Conservation (phyloP, 768 basidiomycete species). For the Zangia roseola region DNA sequence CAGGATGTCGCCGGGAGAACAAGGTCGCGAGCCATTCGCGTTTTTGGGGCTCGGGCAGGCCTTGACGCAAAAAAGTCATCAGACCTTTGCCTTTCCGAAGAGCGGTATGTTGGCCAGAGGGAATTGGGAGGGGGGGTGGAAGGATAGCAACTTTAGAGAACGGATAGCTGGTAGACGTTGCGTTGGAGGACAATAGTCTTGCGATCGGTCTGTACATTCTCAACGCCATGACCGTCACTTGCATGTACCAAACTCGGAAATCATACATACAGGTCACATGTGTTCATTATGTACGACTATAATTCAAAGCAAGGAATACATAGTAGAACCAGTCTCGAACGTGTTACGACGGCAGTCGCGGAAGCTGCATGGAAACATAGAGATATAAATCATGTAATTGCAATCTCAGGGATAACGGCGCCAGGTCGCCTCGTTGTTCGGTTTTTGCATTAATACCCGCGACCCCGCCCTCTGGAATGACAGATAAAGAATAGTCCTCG, state of each 20-base stretch:
- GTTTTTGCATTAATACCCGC: constrained; percentile 50
- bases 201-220: constrained; percentile 10
- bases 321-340: constrained; percentile 20
- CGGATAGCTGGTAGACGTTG: constrained; percentile 45
- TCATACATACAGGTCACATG: neutral
- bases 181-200: constrained; percentile 26
- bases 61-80: constrained; percentile 70
- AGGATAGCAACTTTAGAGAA: constrained; percentile 71
- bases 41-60: constrained; percentile 66
- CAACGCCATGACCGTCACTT: constrained; percentile 7
- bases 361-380: constrained; percentile 10
- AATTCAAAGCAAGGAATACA: constrained; percentile 30
- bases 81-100: constrained; percentile 72
- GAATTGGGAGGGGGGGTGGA: constrained; percentile 42
- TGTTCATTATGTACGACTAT: constrained; percentile 29
- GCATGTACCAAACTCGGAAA: constrained; percentile 17
- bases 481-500: constrained; percentile 7
- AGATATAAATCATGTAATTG: neutral
- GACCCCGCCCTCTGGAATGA: constrained; percentile 63
- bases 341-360: constrained; percentile 12
- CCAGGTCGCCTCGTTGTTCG: constrained; percentile 18
- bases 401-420: constrained; percentile 7
- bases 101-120: constrained; percentile 37
- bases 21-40: constrained; percentile 61
- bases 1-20: constrained; percentile 69